Conservation (phyloP, 2,329 filamentous ascomycete genomes). For the Aspergillus piperis region DNA sequence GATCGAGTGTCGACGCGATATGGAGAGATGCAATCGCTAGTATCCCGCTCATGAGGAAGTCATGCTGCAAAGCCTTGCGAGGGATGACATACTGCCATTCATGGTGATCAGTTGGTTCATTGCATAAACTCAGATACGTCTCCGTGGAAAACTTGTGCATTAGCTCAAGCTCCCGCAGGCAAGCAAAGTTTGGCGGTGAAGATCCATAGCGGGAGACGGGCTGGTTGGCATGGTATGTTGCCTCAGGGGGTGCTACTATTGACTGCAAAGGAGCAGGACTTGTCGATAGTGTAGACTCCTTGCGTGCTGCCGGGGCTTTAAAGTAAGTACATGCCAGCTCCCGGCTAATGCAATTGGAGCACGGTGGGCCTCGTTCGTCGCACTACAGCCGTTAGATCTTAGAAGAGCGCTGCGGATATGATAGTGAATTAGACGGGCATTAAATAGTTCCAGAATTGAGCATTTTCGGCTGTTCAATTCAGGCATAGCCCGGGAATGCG, state of each 20-base stretch:
- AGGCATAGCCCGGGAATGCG: too few relatives aligned
- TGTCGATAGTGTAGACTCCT: constrained; percentile 7
- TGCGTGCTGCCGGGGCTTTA: constrained; percentile 23
- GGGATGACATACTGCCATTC: constrained; percentile 46
- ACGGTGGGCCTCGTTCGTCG: constrained; percentile 43
- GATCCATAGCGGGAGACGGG: neutral
- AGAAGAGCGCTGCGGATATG: neutral
- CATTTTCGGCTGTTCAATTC: too few relatives aligned
- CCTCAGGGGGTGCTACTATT: neutral
- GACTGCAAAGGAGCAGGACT: constrained; percentile 10
- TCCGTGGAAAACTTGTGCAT: constrained; percentile 55
- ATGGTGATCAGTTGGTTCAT: constrained; percentile 32
- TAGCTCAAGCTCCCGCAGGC: constrained; percentile 48
- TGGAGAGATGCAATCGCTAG: constrained; percentile 45
- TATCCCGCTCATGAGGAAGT: constrained; percentile 46
- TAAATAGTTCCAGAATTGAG: neutral
- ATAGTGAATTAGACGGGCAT: neutral
- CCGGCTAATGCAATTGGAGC: constrained; percentile 40
- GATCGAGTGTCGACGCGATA: constrained; percentile 36
- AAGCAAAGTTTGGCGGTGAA: constrained; percentile 18
- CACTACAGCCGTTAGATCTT: constrained; percentile 32
- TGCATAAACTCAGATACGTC: constrained; percentile 47
- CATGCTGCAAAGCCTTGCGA: constrained; percentile 42
- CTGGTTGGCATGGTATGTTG: neutral
- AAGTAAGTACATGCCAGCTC: constrained; percentile 37